Conservation (phyloP, 805 yeast genomes). For the Saccharomycopsis sp. region DNA sequence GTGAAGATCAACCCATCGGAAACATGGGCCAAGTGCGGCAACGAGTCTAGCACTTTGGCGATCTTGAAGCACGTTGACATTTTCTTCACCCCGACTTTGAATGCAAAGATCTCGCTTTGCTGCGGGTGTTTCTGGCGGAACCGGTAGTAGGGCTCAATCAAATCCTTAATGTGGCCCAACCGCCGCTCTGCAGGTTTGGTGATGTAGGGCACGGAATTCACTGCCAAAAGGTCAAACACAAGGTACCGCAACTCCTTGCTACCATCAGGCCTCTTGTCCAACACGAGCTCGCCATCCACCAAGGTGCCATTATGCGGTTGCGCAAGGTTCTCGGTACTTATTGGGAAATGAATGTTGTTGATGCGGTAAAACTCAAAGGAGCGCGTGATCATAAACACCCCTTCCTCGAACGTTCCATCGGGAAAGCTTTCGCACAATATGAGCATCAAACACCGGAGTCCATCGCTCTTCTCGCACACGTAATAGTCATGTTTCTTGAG, state of each 20-base stretch:
- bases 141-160: constrained; percentile 73
- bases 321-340: constrained; percentile 35
- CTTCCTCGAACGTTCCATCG: constrained; percentile 72
- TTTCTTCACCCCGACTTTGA: constrained; percentile 75
- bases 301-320: constrained; percentile 79
- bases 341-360: constrained; percentile 79
- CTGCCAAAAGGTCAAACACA: constrained; percentile 84
- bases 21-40: constrained; percentile 71
- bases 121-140: constrained; percentile 64
- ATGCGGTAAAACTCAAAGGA: constrained; percentile 79
- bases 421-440: constrained; percentile 40
- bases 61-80: constrained; percentile 82
- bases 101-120: constrained; percentile 68
- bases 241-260: constrained; percentile 66
- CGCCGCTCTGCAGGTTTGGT: constrained; percentile 70
- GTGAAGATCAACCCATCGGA: constrained; percentile 94
- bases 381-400: constrained; percentile 80
- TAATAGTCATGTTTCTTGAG: constrained; percentile 68
- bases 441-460: constrained; percentile 73
- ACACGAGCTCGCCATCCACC: constrained; percentile 89
- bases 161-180: constrained; percentile 76
- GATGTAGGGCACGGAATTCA: constrained; percentile 65
- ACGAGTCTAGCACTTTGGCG: constrained; percentile 59
- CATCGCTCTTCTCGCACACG: constrained; percentile 96
- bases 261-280: constrained; percentile 47